Conservation (phyloP, 2,329 filamentous ascomycete genomes). For the Rasamsonia emersonii region DNA sequence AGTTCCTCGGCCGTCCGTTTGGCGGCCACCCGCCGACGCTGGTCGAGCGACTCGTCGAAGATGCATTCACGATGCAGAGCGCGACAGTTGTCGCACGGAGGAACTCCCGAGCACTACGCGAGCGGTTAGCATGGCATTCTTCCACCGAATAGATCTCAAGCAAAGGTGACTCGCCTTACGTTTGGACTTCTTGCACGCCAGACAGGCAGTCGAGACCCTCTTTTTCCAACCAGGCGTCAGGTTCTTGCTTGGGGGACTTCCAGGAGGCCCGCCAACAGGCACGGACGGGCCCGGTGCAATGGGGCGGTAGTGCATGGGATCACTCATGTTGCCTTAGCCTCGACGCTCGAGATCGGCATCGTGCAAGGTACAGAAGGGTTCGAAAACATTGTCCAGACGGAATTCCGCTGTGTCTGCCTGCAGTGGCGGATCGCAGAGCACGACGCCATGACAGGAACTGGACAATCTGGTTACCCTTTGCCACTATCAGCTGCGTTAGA, state of each 20-base stretch:
- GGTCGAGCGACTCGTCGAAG: constrained; percentile 54
- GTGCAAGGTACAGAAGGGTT: too few species aligned
- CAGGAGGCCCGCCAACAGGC: constrained; percentile 6
- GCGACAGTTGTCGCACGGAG: constrained; percentile 32
- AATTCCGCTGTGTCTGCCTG: too few species aligned
- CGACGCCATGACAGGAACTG: too few species aligned
- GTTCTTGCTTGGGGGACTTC: constrained; percentile 6
- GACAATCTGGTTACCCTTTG: too few species aligned
- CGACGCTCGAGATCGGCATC: too few species aligned
- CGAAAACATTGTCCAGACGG: too few species aligned
- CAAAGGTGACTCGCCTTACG: constrained; percentile 20
- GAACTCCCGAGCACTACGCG: constrained; percentile 26
- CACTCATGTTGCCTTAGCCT: too few species aligned
- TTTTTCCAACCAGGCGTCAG: constrained; percentile 21
- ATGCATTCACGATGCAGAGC: constrained; percentile 34
- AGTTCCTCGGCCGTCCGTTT: constrained; percentile 34
- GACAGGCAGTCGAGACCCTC: constrained; percentile 30
- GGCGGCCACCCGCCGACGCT: constrained; percentile 33
- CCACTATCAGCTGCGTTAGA: not conserved
- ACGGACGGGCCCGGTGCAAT: constrained; percentile 18
- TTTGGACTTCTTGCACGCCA: constrained; percentile 34
- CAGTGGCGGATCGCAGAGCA: too few species aligned
- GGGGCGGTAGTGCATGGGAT: constrained; percentile 16
- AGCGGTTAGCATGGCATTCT: constrained; percentile 1
- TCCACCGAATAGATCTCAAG: not conserved